These are phyloP conservation scores for Trichoderma harzianum DNA, from an alignment of 2,329 filamentous ascomycete genomes.

Conservation along the genomic window DNA sequence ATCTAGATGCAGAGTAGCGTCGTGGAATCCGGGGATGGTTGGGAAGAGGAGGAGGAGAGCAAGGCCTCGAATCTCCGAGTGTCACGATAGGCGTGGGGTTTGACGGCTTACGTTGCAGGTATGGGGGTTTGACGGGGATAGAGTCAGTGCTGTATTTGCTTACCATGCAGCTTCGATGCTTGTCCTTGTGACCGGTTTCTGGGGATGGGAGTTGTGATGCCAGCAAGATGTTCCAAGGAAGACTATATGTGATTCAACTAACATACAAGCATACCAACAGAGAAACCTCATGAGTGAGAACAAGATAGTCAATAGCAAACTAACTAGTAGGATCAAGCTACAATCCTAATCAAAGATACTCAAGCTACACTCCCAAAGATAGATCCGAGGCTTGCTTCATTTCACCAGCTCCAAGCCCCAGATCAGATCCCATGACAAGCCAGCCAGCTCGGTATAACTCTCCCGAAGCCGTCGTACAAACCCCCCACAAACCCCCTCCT, in stretches of 20 bases:
- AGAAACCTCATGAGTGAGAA: neutral
- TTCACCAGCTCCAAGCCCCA: neutral
- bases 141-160: neutral
- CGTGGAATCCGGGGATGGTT: neutral
- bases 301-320: neutral
- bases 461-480: neutral
- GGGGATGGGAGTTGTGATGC: neutral
- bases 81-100: neutral
- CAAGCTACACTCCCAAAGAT: neutral
- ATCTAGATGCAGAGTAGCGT: neutral
- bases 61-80: neutral
- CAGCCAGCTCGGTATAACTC: neutral
- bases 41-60: neutral
- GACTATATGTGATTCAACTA: neutral
- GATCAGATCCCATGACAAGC: neutral
- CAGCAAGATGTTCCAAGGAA: neutral
- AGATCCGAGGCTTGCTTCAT: neutral
- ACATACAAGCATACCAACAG: neutral
- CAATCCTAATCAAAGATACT: neutral
- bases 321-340: neutral
- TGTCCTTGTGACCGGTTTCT: neutral
- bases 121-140: neutral
- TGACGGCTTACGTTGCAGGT: neutral
- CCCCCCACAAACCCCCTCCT: neutral
- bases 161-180: neutral